Conservation (phyloP, 768 basidiomycete genomes). For the Tremella mesenterica region DNA sequence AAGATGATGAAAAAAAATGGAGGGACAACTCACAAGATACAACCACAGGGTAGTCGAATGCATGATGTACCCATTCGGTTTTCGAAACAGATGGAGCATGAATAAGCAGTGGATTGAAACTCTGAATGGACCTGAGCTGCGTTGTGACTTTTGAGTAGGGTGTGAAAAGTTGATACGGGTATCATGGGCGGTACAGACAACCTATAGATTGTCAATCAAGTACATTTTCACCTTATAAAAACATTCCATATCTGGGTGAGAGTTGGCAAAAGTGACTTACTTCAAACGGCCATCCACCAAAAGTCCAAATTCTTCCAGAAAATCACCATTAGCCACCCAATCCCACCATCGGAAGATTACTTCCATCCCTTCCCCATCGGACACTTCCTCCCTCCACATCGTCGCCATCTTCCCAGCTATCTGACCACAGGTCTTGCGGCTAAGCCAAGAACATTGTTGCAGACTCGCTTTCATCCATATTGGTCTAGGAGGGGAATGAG, state of each 20-base stretch:
- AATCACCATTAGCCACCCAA: conserved; percentile 36
- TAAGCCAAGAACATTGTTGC: conserved; percentile 17
- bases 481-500: conserved; percentile 7
- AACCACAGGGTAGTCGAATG: conserved; percentile 59
- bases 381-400: conserved; percentile 30
- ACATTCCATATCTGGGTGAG: too few species aligned
- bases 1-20: not conserved
- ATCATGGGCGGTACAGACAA: conserved; percentile 23
- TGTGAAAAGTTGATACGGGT: conserved; percentile 21
- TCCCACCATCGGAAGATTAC: conserved; percentile 42
- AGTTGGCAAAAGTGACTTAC: too few species aligned
- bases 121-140: conserved; percentile 25
- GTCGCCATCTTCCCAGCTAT: conserved; percentile 12
- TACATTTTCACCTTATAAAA: not conserved
- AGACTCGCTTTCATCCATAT: conserved; percentile 13
- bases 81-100: conserved; percentile 68
- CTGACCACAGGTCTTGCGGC: not conserved
- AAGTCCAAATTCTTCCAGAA: conserved; percentile 21
- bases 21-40: conserved; percentile 58
- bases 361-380: conserved; percentile 21
- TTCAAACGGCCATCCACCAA: conserved; percentile 12
- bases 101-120: conserved; percentile 60
- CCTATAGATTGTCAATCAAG: conserved; percentile 5
- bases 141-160: conserved; percentile 26
- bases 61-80: conserved; percentile 68